These are phyloP conservation scores for Fraxinus velutina DNA, from an alignment of 305 asterid genomes.

Conservation along the genomic window DNA sequence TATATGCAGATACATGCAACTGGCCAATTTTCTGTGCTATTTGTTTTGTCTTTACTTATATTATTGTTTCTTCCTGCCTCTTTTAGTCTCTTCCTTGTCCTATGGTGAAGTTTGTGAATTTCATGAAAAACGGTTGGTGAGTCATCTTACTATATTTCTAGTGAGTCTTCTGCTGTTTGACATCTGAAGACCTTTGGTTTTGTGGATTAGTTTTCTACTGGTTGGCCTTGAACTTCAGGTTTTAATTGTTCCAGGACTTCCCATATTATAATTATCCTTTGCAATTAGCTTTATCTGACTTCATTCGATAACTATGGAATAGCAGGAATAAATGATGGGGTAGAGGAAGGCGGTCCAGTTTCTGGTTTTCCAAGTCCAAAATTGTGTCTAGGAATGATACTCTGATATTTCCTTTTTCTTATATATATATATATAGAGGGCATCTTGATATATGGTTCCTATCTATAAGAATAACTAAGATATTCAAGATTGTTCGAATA, in stretches of 20 bases:
- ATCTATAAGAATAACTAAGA: neutral
- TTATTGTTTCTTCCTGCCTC: slow-evolving; percentile 10
- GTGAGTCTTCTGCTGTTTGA: slow-evolving; percentile 5
- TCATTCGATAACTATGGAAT: slow-evolving; percentile 8
- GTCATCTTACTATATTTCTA: neutral
- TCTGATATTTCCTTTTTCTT: neutral
- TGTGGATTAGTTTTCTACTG: slow-evolving; percentile 14
- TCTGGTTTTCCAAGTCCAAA: slow-evolving; percentile 13
- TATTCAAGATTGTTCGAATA: neutral
- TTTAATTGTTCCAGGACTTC: slow-evolving; percentile 1
- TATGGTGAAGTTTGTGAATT: slow-evolving; percentile 14
- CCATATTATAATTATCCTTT: slow-evolving; percentile 12
- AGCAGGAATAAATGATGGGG: neutral
- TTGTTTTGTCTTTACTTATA: slow-evolving; percentile 6
- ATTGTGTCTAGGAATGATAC: neutral
- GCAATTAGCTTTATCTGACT: neutral
- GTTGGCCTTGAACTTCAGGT: neutral
- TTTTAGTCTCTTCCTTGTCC: slow-evolving; percentile 6
- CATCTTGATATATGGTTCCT: neutral
- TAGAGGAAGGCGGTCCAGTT: neutral
- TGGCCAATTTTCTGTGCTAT: slow-evolving; percentile 16
- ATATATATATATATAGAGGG: neutral
- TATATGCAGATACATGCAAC: neutral
- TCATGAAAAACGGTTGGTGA: slow-evolving; percentile 6
- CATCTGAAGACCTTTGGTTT: neutral